Evolutionary conservation across 768 basidiomycete species (phyloP), one percentile per base, ranked within the genome.

Genomic region (Kwoniella shandongensis): DNA sequence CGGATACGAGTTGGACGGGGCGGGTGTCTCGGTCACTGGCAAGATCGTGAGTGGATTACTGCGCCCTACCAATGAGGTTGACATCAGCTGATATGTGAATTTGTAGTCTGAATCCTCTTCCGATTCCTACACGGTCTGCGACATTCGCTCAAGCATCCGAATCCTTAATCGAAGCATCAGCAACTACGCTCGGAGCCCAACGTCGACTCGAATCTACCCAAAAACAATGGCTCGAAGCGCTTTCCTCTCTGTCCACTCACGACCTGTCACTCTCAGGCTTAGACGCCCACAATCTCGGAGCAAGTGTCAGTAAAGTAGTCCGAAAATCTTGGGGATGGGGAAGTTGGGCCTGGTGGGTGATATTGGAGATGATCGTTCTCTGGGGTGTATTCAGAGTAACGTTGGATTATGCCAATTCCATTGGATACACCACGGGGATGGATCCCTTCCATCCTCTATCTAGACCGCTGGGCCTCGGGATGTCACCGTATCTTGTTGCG

Each of bases 331-430:
- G 58, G 61, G 44, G 54, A 11, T 69, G 70, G 70, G 57, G 67
- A 4, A 62, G 46, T 10, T 72, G 70, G 70, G 44, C 46, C n/a
- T 65, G 63, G 57, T 72, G 70, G 67, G 30, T 67, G 1, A 26
- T 44, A 11, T 40, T 72, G 44, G 67, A 72, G 59, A 30, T 69
- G 8, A 4, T 69, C 23, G 30, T 72, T 35, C 10, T 72, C 2
- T 72, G 67, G 67, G 61, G 70, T 50, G 70, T 72, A 1, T 69
- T 72, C 57, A 26, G 70, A 41, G 54, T 69, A 26, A 72, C 70
- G 4, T 52, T 72, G 3, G 70, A 72, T 40, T 72, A 69, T 48
- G 65, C 70, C 7, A 52, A 61, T 15, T 69, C 67, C 6, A 17
- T 59, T 20, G 44, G 48, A 17, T 63, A 60, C 25, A 36, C 61